Evolutionary conservation across 2,329 filamentous ascomycete genomes (phyloP).

Genomic region (Aspergillus fructus): DNA sequence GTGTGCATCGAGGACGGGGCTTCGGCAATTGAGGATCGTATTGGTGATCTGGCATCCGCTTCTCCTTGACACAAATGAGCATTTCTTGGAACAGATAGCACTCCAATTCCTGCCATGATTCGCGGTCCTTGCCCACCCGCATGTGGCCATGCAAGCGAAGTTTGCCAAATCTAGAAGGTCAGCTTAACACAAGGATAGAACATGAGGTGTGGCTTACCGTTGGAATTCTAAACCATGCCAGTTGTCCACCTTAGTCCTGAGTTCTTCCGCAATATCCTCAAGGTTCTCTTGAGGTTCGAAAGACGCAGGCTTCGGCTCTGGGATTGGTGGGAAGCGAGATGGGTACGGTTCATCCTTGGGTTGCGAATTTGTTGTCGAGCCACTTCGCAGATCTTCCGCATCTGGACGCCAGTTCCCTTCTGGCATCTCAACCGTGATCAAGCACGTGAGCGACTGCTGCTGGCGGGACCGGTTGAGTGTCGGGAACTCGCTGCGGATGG

Average conservation of each 20-base stretch:
- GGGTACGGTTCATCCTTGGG: conserved; percentile 54
- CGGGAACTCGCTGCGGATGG: conserved; percentile 93
- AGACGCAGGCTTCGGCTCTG: conserved; percentile 60
- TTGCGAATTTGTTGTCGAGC: conserved; percentile 51
- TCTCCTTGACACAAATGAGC: conserved; percentile 99
- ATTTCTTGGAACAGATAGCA: conserved; percentile 98
- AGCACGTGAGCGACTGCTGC: conserved; percentile 90
- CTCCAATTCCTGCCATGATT: conserved; percentile 96
- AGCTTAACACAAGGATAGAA: neutral
- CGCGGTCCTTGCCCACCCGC: conserved; percentile 90
- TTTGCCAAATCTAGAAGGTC: conserved; percentile 73
- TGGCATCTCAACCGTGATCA: conserved; percentile 90
- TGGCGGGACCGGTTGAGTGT: conserved; percentile 88
- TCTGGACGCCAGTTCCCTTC: conserved; percentile 89
- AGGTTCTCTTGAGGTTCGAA: conserved; percentile 75
- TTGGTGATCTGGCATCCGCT: conserved; percentile 64
- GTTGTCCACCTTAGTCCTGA: conserved; percentile 88
- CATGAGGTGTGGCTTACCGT: conserved; percentile 51
- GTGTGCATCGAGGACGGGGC: conserved; percentile 73
- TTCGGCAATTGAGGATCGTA: conserved; percentile 61
- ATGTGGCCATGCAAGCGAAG: conserved; percentile 85
- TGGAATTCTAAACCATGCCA: conserved; percentile 96
- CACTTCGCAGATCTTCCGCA: conserved; percentile 69
- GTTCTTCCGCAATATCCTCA: conserved; percentile 80
- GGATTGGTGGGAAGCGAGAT: conserved; percentile 42